Percentiles rank a stretch among this genome's conserved stretches.
These are phyloP conservation scores for Apiospora kogelbergensis DNA, from an alignment of 2,329 filamentous ascomycete species.

Conservation along the genomic window DNA sequence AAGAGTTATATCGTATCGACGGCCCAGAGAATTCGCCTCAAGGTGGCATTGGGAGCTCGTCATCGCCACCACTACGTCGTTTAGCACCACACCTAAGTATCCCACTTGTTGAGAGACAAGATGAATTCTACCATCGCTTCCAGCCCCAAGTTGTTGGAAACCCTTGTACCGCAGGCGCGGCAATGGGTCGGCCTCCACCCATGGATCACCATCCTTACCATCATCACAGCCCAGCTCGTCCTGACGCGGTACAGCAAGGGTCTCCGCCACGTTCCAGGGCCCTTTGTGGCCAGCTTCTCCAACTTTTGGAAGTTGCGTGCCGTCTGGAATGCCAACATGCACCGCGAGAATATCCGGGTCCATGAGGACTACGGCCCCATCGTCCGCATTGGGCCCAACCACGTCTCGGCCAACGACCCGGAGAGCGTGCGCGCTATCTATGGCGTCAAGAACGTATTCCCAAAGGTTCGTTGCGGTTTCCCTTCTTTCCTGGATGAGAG, in stretches of 20 bases:
- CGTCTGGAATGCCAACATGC: not conserved
- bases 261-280: not conserved
- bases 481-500: no score
- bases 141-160: not conserved
- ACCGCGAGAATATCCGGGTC: constrained; percentile 16
- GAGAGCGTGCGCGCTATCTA: not conserved
- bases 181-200: constrained; percentile 1
- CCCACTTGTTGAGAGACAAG: not conserved
- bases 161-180: not conserved
- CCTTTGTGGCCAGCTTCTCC: not conserved
- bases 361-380: constrained; percentile 40
- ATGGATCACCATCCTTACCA: not conserved
- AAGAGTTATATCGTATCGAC: no score
- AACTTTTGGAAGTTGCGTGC: not conserved
- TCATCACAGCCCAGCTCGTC: not conserved
- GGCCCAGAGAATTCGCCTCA: no score
- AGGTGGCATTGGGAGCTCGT: not conserved
- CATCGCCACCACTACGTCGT: no score
- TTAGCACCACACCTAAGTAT: no score
- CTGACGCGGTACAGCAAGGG: constrained; percentile 1
- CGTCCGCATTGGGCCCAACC: constrained; percentile 40
- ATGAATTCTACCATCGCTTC: not conserved
- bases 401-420: constrained; percentile 26
- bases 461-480: not conserved
- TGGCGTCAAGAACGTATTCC: not conserved